phyloP scores from a whole-genome alignment of 2,329 filamentous ascomycete genomes.

The Coniella vitis region DNA sequence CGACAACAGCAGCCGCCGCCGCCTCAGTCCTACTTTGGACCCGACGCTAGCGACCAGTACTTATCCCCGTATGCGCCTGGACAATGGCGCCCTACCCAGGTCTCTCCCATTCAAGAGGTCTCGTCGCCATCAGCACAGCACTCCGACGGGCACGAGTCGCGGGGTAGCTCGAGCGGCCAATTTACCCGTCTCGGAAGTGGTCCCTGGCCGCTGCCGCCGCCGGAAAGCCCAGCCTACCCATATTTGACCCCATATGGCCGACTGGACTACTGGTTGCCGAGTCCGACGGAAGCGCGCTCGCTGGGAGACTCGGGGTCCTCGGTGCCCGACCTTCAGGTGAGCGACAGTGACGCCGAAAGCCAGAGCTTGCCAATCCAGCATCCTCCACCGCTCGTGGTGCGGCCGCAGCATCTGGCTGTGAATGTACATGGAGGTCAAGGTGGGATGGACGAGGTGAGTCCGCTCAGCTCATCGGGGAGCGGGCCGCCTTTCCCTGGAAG shows the following conservation, averaged over 20 bases:
- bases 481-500: constrained; percentile 3
- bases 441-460: constrained; percentile 10
- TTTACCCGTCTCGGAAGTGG: neutral
- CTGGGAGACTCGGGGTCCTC: neutral
- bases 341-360: neutral
- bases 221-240: neutral
- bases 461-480: constrained; percentile 14
- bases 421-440: neutral
- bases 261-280: neutral
- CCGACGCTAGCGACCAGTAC: neutral
- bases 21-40: neutral
- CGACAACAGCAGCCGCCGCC: neutral
- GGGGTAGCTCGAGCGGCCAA: neutral
- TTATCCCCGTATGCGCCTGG: neutral
- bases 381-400: neutral
- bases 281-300: neutral
- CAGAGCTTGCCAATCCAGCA: constrained; percentile 2
- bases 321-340: neutral
- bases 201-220: neutral
- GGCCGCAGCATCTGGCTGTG: neutral
- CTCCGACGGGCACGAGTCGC: neutral
- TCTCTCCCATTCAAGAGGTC: neutral
- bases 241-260: constrained; percentile 1
- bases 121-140: neutral
- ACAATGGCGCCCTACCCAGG: neutral